Conservation (phyloP, 345 rosid genomes). For the Cardiospermum halicacabum region DNA sequence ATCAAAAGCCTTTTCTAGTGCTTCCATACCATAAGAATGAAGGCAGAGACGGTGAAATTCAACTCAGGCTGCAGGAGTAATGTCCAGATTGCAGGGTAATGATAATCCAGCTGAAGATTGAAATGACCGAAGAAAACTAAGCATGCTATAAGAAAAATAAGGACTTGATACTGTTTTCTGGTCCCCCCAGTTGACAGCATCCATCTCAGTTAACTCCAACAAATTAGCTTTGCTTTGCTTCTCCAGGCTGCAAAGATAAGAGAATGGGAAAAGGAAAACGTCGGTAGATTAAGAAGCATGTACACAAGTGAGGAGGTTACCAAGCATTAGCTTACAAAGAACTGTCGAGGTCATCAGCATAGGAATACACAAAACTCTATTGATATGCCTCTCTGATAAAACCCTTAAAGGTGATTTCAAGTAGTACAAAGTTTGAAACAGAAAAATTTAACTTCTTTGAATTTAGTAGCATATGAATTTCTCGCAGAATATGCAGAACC, state of each 20-base stretch:
- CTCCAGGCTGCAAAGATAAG: conserved; percentile 56
- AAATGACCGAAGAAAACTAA: too few relatives aligned
- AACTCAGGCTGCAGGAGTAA: too few relatives aligned
- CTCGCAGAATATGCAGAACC: not conserved
- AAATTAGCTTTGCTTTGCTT: conserved; percentile 61
- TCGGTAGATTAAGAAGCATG: not conserved
- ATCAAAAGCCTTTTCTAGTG: too few relatives aligned
- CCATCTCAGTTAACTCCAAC: conserved; percentile 60
- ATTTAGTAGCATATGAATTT: not conserved
- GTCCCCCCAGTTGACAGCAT: conserved; percentile 59
- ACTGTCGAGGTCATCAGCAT: not conserved
- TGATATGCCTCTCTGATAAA: not conserved
- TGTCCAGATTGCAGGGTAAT: too few relatives aligned
- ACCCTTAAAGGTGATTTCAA: not conserved
- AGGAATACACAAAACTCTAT: not conserved
- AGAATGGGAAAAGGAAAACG: not conserved
- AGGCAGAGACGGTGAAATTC: too few relatives aligned
- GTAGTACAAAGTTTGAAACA: not conserved
- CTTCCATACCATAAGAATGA: too few relatives aligned
- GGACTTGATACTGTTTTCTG: too few relatives aligned
- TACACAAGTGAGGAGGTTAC: not conserved
- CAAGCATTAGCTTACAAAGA: not conserved
- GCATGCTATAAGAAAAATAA: too few relatives aligned
- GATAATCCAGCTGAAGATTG: too few relatives aligned
- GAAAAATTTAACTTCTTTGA: not conserved